These are phyloP conservation scores for Leccinum obscurum DNA, from an alignment of 768 basidiomycete genomes.

Conservation along the genomic window DNA sequence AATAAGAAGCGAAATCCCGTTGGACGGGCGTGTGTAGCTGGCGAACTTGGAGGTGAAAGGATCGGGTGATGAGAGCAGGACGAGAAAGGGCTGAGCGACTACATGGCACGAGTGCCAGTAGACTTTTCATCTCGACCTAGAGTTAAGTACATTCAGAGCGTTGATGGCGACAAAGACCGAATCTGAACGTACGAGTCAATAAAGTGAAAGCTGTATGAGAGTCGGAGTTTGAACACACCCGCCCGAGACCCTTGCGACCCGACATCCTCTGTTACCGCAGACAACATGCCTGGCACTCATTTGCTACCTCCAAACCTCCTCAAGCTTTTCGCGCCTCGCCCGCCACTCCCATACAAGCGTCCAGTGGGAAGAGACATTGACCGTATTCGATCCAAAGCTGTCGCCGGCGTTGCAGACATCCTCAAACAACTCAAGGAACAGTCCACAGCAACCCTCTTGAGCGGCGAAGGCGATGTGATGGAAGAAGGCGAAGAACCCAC, in stretches of 20 bases:
- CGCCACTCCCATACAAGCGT: slow-evolving; percentile 82
- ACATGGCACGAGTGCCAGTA: slow-evolving; percentile 10
- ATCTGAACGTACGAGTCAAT: slow-evolving; percentile 7
- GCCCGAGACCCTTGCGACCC: slow-evolving; percentile 7
- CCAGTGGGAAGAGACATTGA: slow-evolving; percentile 85
- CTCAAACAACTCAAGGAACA: slow-evolving; percentile 76
- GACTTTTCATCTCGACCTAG: slow-evolving; percentile 20
- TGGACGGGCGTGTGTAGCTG: slow-evolving; percentile 19
- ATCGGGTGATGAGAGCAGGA: slow-evolving; percentile 7
- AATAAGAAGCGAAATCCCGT: slow-evolving; percentile 50
- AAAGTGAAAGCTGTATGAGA: slow-evolving; percentile 7
- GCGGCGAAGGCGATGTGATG: slow-evolving; percentile 64
- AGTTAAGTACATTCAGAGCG: not conserved
- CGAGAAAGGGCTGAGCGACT: slow-evolving; percentile 13
- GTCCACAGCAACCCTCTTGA: slow-evolving; percentile 65
- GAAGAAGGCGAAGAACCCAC: slow-evolving; percentile 84
- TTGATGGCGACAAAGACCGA: slow-evolving; percentile 11
- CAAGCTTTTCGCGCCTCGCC: slow-evolving; percentile 94
- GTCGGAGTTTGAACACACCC: slow-evolving; percentile 34
- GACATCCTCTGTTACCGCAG: slow-evolving; percentile 10
- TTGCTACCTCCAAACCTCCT: slow-evolving; percentile 93
- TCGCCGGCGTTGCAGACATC: slow-evolving; percentile 75
- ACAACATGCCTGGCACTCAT: slow-evolving; percentile 68
- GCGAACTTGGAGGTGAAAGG: slow-evolving; percentile 8
- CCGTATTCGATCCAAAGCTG: slow-evolving; percentile 64